Base-by-base conservation (phyloP, 768 basidiomycete species). In the Boletus sp. region DNA sequence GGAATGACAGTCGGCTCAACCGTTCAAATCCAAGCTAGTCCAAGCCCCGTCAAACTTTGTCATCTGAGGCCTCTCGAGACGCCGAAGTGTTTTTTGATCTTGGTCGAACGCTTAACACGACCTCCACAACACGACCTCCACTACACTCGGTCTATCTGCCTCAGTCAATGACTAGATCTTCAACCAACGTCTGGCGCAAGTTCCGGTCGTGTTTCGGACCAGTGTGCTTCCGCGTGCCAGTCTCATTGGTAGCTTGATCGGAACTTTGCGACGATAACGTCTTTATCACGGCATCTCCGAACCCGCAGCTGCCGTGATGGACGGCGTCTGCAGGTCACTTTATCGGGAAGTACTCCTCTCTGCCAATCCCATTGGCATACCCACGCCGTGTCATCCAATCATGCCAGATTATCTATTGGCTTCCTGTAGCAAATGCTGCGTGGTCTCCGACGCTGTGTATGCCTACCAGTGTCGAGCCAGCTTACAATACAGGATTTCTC, bases 351-450 rank as follows among this genome's bases (percentile, higher is more conserved):
- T 15, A 11, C 33, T 29, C 24, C 45, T 44, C 6, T 46, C 24
- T 4, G 14, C 12, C 44, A 3, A 11, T 20, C 12, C 29, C n/a
- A n/a, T n/a, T n/a, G n/a, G n/a, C n/a, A n/a, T 11, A 8, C 15
- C n/a, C 32, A 29, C 28, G 30, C 7, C 20, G 20, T 42, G 39
- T 15, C 20, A 47, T 4, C 4, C 15, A 29, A 24, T 28, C n/a
- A 47, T 24, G 5, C 18, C n/a, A n/a, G n/a, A n/a, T n/a, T n/a
- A 5, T 3, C 3, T 8, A 3, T 33, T 54, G 10, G 35, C 17
- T 29, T 50, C 30, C 62, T 60, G 62, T 48, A 42, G 4, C 4
- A 28, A 20, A 30, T 45, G 24, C 44, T 35, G 47, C 49, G 15
- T 11, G 20, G 5, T 20, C 24, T 5, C 8, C 2, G 37, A 29